phyloP scores from a whole-genome alignment of 2,329 filamentous ascomycete genomes.

The Plenodomus lindquistii region DNA sequence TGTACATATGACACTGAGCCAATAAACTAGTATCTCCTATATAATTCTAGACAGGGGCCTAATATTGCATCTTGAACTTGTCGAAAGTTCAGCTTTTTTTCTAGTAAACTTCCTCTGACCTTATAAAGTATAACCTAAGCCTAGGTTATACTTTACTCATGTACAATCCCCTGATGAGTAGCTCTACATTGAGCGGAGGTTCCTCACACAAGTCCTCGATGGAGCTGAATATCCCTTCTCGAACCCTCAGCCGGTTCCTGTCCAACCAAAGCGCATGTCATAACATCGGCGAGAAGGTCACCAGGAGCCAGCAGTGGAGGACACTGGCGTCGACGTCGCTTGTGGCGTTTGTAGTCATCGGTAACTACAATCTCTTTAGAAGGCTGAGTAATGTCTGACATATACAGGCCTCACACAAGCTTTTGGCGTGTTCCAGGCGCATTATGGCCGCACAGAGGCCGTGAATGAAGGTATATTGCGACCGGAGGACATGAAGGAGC shows the following conservation, averaged over 20 bases:
- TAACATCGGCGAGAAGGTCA: constrained; percentile 14
- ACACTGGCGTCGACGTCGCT: constrained; percentile 17
- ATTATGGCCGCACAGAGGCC: constrained; percentile 22
- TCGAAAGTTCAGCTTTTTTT: too few species aligned
- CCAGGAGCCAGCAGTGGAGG: constrained; percentile 17
- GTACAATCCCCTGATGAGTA: background rate
- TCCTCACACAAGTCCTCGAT: background rate
- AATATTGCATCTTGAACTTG: too few species aligned
- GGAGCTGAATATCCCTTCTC: background rate
- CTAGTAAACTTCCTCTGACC: too few species aligned
- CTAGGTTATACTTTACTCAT: too few species aligned
- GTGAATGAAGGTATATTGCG: constrained; percentile 15
- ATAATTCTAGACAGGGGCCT: too few species aligned
- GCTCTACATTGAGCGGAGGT: background rate
- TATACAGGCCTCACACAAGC: constrained; percentile 19
- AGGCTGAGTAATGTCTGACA: constrained; percentile 3
- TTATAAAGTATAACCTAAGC: too few species aligned
- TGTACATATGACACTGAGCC: too few species aligned
- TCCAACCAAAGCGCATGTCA: background rate
- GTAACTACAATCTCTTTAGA: constrained; percentile 3
- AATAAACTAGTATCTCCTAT: too few species aligned
- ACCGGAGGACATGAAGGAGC: constrained; percentile 8
- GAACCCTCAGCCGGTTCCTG: too few species aligned
- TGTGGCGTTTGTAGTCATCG: constrained; percentile 17
- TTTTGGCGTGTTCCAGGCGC: constrained; percentile 21